Evolutionary conservation across 352 stramenopile species (phyloP), one percentile per base, ranked within the genome.

Genomic region (Pythium periplocum): DNA sequence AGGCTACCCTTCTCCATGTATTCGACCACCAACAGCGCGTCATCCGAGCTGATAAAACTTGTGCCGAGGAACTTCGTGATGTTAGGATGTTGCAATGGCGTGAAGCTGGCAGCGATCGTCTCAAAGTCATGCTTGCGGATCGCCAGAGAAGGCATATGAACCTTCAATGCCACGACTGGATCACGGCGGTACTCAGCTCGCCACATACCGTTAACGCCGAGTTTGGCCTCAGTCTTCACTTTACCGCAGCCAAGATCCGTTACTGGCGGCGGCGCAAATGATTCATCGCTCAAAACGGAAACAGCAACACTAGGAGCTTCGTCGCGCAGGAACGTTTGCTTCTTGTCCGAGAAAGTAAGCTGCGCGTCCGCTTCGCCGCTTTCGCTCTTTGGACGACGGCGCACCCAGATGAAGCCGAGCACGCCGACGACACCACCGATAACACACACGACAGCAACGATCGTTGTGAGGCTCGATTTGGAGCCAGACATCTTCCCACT

Each of bases 1-100:
- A 92, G 55, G 36, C 66, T 87, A 6, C 83, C 81, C 42, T 82
- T 82, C n/a, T 68, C 48, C 77, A 94, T 91, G 55, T 80, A 78
- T 52, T 92, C 83, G 46, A 83, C 78, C 2, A 89, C 78, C 37
- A 93, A 68, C 37, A 87, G 67, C 3, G 86, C 61, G 30, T 90
- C 75, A 41, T 83, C 75, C n/a, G 72, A 54, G 33, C 72, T 64
- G 2, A 64, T 83, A 51, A 73, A 73, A 47, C 69, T 81, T 35
- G 75, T 69, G 1, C 83, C 83, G 46, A 91, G 34, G 46, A 92
- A 90, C 17, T 69, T 55, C 44, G 87, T 70, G 10, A 94, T 66
- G 58, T 90, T 84, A 31, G 65, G 59, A 54, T 94, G 83, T 4
- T 71, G 75, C 44, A 94, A 62, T 33, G 74, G 73, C 37, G 70